Evolutionary conservation across 805 yeast genomes (phyloP).

Genomic region (Candida namnaoensis): DNA sequence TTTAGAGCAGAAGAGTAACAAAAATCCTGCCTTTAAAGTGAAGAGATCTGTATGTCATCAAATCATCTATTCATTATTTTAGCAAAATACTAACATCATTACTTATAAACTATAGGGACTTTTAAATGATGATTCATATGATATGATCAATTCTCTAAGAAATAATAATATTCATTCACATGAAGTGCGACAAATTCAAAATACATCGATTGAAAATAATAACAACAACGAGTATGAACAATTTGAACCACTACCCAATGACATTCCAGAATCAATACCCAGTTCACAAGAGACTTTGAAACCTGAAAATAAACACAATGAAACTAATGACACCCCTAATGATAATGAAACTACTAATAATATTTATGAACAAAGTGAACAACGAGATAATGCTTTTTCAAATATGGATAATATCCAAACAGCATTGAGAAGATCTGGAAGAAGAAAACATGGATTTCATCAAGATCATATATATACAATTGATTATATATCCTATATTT

Average conservation of each 20-base stretch:
- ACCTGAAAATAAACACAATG: too few species aligned
- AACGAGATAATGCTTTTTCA: too few species aligned
- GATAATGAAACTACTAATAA: too few species aligned
- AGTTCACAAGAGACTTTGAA: too few species aligned
- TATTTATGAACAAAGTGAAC: too few species aligned
- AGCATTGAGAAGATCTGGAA: constrained; percentile 4
- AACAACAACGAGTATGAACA: neutral
- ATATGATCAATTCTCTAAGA: neutral
- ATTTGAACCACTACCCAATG: neutral
- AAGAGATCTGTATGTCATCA: constrained; percentile 1
- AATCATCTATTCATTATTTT: neutral
- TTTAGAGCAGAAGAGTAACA: too few species aligned
- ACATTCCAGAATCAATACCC: too few species aligned
- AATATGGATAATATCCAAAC: too few species aligned
- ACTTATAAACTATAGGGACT: constrained; percentile 4
- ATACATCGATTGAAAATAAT: too few species aligned
- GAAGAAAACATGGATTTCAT: constrained; percentile 12
- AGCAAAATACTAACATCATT: neutral
- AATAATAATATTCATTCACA: too few species aligned
- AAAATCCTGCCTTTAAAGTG: neutral
- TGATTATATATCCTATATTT: constrained; percentile 13
- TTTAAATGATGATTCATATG: neutral
- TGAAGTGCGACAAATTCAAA: too few species aligned
- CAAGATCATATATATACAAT: constrained; percentile 18
- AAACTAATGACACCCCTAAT: too few species aligned